phyloP scores from a whole-genome alignment of 768 basidiomycete species.

The Phylloporus sp. region DNA sequence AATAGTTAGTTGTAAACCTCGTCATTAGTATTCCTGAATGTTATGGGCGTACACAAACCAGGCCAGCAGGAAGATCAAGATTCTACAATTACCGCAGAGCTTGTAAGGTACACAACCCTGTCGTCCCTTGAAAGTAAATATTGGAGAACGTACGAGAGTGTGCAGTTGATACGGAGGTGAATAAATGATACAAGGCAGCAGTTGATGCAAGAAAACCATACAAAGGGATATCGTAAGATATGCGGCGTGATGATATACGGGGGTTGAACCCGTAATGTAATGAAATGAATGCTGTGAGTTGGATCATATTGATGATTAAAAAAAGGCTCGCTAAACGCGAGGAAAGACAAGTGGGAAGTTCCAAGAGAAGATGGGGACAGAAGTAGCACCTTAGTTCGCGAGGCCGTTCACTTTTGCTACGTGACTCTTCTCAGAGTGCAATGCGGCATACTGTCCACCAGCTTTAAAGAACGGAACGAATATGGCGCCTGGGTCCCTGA shows the following conservation, averaged over 20 bases:
- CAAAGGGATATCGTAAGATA: slow-evolving; percentile 20
- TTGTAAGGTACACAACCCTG: slow-evolving; percentile 18
- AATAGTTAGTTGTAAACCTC: slow-evolving; percentile 8
- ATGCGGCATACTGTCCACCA: slow-evolving; percentile 54
- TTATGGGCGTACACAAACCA: background rate
- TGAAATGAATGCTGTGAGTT: slow-evolving; percentile 31
- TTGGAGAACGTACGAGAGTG: slow-evolving; percentile 12
- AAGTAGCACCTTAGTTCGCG: slow-evolving; percentile 17
- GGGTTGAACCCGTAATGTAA: slow-evolving; percentile 81
- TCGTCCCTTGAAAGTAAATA: slow-evolving; percentile 15
- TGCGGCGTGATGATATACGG: slow-evolving; percentile 47
- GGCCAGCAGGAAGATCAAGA: slow-evolving; percentile 7
- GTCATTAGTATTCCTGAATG: slow-evolving; percentile 1
- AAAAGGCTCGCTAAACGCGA: slow-evolving; percentile 2
- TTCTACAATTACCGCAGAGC: slow-evolving; percentile 24
- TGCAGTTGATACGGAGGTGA: slow-evolving; percentile 58
- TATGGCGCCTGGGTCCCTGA: slow-evolving; percentile 79
- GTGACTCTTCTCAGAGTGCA: slow-evolving; percentile 29
- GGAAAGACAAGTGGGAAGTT: background rate
- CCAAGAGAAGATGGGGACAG: background rate
- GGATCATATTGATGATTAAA: slow-evolving; percentile 18
- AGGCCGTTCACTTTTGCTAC: slow-evolving; percentile 39
- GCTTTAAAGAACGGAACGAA: slow-evolving; percentile 84
- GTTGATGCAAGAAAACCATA: slow-evolving; percentile 23
- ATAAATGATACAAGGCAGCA: slow-evolving; percentile 24